These are phyloP conservation scores for Coemansia sp. DNA, from an alignment of 192 early-diverging fungal genomes.

Conservation along the genomic window DNA sequence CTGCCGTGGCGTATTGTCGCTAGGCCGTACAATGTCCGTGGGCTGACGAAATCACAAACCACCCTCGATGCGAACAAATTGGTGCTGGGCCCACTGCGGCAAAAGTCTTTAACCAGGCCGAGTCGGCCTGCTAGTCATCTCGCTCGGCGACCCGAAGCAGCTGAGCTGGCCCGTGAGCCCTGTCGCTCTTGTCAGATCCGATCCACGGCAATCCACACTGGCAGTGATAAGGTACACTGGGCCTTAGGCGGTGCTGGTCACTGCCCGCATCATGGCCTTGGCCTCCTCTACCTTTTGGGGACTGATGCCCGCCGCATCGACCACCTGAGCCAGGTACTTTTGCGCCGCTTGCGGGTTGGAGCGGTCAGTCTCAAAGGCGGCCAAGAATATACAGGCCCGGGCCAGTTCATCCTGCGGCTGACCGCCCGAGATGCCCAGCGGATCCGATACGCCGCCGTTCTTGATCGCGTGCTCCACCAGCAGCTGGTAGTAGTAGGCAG, in stretches of 20 bases:
- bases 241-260: background rate
- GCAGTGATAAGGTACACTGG: background rate
- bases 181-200: too few relatives aligned
- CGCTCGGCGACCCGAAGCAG: too few relatives aligned
- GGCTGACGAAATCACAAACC: too few relatives aligned
- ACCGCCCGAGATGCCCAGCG: background rate
- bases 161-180: too few relatives aligned
- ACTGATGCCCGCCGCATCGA: slow-evolving; percentile 24
- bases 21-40: too few relatives aligned
- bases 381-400: slow-evolving; percentile 38
- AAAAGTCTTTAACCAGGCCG: too few relatives aligned
- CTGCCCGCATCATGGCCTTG: slow-evolving; percentile 32
- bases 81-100: too few relatives aligned
- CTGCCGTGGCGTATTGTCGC: too few relatives aligned
- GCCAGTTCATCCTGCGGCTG: slow-evolving; percentile 27
- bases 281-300: slow-evolving; percentile 35
- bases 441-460: slow-evolving; percentile 8
- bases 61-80: too few relatives aligned
- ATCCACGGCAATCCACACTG: background rate
- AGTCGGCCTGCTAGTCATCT: too few relatives aligned
- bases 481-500: slow-evolving; percentile 57
- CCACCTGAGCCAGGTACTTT: slow-evolving; percentile 33
- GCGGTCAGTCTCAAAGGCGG: slow-evolving; percentile 33
- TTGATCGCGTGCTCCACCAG: slow-evolving; percentile 29
- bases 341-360: slow-evolving; percentile 16